Evolutionary conservation across 2,329 filamentous ascomycete genomes (phyloP).

Genomic region (Hirsutella thompsonii): DNA sequence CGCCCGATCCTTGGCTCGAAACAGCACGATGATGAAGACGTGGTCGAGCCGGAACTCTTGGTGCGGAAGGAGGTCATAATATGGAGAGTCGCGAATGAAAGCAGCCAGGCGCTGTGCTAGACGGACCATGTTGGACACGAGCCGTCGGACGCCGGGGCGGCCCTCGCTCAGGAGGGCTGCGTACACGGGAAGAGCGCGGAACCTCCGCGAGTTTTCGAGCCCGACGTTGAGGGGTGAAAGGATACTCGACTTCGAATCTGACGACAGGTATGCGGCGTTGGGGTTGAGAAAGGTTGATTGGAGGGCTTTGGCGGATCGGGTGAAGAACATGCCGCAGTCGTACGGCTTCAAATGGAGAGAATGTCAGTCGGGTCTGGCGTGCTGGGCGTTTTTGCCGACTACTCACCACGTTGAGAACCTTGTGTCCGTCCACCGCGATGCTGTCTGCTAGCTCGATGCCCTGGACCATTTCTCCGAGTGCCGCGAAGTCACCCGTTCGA

Average conservation of each 20-base stretch:
- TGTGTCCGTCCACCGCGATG: conserved; percentile 78
- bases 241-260: conserved; percentile 31
- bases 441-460: conserved; percentile 77
- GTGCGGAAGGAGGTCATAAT: conserved; percentile 55
- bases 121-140: conserved; percentile 60
- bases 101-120: conserved; percentile 56
- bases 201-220: conserved; percentile 81
- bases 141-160: conserved; percentile 48
- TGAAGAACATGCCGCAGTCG: conserved; percentile 84
- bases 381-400: background rate
- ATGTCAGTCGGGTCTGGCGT: conserved; percentile 2
- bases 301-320: conserved; percentile 45
- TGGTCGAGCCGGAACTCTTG: conserved; percentile 29
- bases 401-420: conserved; percentile 75
- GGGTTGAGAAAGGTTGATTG: conserved; percentile 64
- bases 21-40: conserved; percentile 57
- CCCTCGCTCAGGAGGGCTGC: conserved; percentile 68
- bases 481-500: conserved; percentile 38
- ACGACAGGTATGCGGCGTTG: conserved; percentile 67
- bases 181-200: conserved; percentile 84
- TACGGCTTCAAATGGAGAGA: conserved; percentile 50
- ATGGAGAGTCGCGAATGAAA: conserved; percentile 46
- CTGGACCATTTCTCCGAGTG: conserved; percentile 34
- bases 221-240: conserved; percentile 79
- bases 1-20: conserved; percentile 51